phyloP scores from a whole-genome alignment of 2,329 filamentous ascomycete genomes.

The Cryphonectria japonica region DNA sequence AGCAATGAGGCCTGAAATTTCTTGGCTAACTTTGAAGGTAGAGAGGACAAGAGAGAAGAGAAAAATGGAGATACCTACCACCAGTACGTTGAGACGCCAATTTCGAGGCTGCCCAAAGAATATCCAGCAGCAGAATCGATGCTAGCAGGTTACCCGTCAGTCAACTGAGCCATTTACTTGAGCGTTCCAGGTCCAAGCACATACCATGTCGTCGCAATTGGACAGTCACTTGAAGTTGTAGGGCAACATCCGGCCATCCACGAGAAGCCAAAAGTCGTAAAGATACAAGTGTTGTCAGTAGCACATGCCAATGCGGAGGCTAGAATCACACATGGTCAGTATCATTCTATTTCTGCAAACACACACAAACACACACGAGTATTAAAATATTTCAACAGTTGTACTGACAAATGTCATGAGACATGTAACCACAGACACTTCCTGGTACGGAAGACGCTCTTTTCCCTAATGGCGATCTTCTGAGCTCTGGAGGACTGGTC shows the following conservation, averaged over 20 bases:
- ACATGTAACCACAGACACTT: conserved; percentile 19
- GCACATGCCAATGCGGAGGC: conserved; percentile 37
- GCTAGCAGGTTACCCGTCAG: conserved; percentile 23
- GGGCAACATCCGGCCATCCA: conserved; percentile 40
- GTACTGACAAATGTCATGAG: conserved; percentile 31
- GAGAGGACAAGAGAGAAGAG: too few species aligned
- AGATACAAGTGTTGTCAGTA: conserved; percentile 34
- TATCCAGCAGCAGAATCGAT: conserved; percentile 32
- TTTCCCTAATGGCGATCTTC: conserved; percentile 25
- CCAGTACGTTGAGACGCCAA: conserved; percentile 10
- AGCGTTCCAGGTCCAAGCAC: not conserved
- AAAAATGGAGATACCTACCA: not conserved
- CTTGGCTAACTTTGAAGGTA: not conserved
- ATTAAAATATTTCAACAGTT: not conserved
- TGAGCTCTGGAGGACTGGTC: conserved; percentile 21
- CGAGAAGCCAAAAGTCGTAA: conserved; percentile 33
- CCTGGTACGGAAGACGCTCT: conserved; percentile 31
- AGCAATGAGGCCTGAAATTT: not conserved
- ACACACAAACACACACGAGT: too few species aligned
- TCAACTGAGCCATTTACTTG: not conserved
- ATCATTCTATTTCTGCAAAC: not conserved
- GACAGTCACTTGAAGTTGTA: conserved; percentile 32
- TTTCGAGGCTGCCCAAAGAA: not conserved
- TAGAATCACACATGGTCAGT: not conserved
- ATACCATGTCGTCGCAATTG: conserved; percentile 35